A percentile compares a stretch with the other conserved stretches of the same genome.
These are phyloP conservation scores for Melampsora americana DNA, from an alignment of 1,284 basidiomycete genomes.

Conservation along the genomic window DNA sequence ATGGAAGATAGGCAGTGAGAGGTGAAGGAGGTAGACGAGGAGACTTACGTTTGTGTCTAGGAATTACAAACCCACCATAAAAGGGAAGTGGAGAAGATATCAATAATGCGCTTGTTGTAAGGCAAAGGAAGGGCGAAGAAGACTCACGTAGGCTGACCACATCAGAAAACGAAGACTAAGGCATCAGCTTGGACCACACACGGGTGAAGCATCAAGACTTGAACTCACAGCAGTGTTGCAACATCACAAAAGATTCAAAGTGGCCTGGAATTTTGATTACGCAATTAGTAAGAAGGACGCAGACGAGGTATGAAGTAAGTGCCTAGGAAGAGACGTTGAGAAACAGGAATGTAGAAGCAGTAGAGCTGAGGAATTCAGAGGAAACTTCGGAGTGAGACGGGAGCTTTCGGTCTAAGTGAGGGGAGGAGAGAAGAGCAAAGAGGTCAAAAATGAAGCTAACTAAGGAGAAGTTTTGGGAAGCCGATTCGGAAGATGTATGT, in stretches of 20 bases:
- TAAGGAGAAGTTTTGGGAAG: conserved; percentile 24
- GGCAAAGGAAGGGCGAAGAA: conserved; percentile 30
- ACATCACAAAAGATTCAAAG: conserved; percentile 28
- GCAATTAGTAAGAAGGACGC: conserved; percentile 43
- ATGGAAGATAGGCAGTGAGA: neutral
- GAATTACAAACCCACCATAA: conserved; percentile 13
- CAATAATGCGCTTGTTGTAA: conserved; percentile 17
- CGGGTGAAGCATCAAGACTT: conserved; percentile 13
- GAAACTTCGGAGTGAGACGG: conserved; percentile 42
- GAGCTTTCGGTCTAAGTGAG: conserved; percentile 29
- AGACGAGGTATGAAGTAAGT: conserved; percentile 41
- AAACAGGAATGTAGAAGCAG: conserved; percentile 35
- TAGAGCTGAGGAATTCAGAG: conserved; percentile 41
- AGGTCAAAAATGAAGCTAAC: conserved; percentile 4
- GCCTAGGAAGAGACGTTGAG: conserved; percentile 32
- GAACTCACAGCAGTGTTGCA: conserved; percentile 42
- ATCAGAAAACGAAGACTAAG: conserved; percentile 42
- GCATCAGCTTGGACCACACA: conserved; percentile 38
- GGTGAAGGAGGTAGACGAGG: neutral
- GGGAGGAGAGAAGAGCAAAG: conserved; percentile 15
- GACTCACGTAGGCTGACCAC: conserved; percentile 44
- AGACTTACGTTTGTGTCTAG: conserved; percentile 40
- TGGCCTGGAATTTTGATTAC: conserved; percentile 40
- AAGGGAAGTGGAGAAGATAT: conserved; percentile 12
- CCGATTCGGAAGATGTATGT: conserved; percentile 33